These are phyloP conservation scores for Bruguiera hainesii DNA, from an alignment of 441 rosid genomes.

Conservation along the genomic window DNA sequence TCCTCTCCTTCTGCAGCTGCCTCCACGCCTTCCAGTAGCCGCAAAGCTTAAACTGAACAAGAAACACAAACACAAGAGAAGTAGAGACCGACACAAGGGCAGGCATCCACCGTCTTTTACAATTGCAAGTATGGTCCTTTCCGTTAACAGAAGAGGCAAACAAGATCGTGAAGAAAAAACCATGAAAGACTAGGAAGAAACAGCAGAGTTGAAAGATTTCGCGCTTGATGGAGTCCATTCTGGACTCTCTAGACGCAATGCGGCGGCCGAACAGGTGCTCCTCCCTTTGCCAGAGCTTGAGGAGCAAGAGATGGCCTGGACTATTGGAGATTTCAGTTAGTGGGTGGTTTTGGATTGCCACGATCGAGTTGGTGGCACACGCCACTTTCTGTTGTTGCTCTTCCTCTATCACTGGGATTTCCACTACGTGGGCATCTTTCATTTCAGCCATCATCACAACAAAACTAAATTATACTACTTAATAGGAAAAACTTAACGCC, in stretches of 20 bases:
- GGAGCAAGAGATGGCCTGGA: constrained; percentile 89
- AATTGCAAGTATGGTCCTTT: constrained; percentile 34
- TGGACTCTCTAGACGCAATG: constrained; percentile 50
- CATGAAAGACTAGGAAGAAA: constrained; percentile 68
- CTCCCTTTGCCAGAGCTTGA: constrained; percentile 91
- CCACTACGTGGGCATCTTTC: constrained; percentile 66
- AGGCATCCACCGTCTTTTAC: constrained; percentile 89
- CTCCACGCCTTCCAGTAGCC: constrained; percentile 66
- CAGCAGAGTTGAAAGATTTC: constrained; percentile 82
- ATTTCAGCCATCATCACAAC: constrained; percentile 38
- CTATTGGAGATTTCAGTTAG: constrained; percentile 71
- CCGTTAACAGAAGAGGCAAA: constrained; percentile 47
- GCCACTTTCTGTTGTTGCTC: constrained; percentile 50
- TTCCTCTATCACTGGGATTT: constrained; percentile 64
- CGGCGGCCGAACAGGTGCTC: constrained; percentile 55
- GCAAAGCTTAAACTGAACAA: constrained; percentile 68
- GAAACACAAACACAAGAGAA: constrained; percentile 56
- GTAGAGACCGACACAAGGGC: constrained; percentile 44
- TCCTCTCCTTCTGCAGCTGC: constrained; percentile 41
- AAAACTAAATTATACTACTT: neutral
- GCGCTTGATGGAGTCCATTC: constrained; percentile 68
- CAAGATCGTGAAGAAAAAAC: constrained; percentile 57
- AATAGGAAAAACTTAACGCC: no score
- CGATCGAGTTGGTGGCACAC: constrained; percentile 26
- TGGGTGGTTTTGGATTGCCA: constrained; percentile 81